phyloP scores from a whole-genome alignment of 2,329 filamentous ascomycete genomes.

The Xylariomycetidae sp. region DNA sequence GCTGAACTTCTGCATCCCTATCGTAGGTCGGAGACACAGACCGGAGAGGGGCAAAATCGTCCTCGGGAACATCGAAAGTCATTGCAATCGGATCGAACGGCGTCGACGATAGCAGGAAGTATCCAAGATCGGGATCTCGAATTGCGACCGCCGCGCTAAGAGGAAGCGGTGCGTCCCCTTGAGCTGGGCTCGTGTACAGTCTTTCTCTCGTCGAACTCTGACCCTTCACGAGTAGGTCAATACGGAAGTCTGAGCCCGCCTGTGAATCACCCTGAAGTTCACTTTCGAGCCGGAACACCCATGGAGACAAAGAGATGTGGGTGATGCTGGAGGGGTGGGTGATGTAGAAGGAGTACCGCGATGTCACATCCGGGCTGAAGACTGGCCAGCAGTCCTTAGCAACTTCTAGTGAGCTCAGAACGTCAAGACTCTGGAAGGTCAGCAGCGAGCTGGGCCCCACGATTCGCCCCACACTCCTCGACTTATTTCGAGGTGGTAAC shows the following conservation, averaged over 20 bases:
- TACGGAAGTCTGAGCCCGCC: conserved; percentile 54
- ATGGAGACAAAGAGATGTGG: conserved; percentile 53
- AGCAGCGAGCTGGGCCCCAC: conserved; percentile 43
- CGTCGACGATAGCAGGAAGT: conserved; percentile 56
- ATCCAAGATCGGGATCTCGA: conserved; percentile 57
- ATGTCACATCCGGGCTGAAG: conserved; percentile 55
- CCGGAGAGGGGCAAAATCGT: conserved; percentile 37
- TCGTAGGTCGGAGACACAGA: conserved; percentile 38
- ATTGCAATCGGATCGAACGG: conserved; percentile 51
- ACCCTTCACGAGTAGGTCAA: conserved; percentile 53
- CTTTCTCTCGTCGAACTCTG: conserved; percentile 51
- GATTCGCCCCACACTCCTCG: conserved; percentile 34
- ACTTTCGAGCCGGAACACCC: conserved; percentile 58
- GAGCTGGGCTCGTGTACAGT: conserved; percentile 46
- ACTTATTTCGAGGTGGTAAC: conserved; percentile 52
- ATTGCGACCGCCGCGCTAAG: conserved; percentile 50
- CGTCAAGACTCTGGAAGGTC: conserved; percentile 58
- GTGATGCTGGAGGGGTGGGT: conserved; percentile 57
- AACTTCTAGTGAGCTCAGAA: conserved; percentile 48
- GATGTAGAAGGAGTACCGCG: conserved; percentile 57
- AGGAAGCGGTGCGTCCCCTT: conserved; percentile 38
- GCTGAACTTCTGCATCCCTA: conserved; percentile 38
- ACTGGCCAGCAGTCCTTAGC: conserved; percentile 55
- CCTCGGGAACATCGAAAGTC: conserved; percentile 54
- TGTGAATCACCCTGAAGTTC: conserved; percentile 52